These are phyloP conservation scores for Rhodotorula sp. DNA, from an alignment of 1,284 basidiomycete genomes.

Conservation along the genomic window DNA sequence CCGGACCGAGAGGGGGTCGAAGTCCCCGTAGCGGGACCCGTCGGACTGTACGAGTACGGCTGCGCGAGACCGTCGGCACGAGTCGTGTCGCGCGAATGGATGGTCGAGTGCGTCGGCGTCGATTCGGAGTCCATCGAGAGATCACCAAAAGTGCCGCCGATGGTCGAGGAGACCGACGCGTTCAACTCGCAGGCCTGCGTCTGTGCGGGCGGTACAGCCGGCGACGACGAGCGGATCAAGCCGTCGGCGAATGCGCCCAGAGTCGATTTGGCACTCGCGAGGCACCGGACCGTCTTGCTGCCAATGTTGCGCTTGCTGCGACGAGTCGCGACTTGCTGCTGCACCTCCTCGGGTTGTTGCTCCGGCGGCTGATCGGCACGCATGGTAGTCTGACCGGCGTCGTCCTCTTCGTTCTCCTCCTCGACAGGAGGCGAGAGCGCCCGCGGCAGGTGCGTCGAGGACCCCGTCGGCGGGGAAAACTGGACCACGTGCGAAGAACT, in stretches of 20 bases:
- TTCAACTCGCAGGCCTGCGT: background rate
- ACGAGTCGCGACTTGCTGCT: constrained; percentile 7
- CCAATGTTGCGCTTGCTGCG: constrained; percentile 19
- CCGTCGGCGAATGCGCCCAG: constrained; percentile 20
- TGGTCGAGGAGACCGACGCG: background rate
- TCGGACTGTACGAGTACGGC: constrained; percentile 25
- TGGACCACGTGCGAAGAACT: background rate
- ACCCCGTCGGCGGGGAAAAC: background rate
- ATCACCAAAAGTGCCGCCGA: constrained; percentile 28
- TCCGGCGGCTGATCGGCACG: constrained; percentile 13
- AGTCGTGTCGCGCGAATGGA: constrained; percentile 20
- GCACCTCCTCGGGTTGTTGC: constrained; percentile 1
- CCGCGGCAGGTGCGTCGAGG: background rate
- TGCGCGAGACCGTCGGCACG: constrained; percentile 10
- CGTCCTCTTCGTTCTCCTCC: constrained; percentile 22
- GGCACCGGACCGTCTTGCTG: constrained; percentile 26
- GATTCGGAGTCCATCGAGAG: constrained; percentile 35
- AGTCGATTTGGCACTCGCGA: constrained; percentile 24
- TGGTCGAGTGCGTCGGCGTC: constrained; percentile 37
- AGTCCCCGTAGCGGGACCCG: background rate
- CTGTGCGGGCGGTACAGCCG: background rate
- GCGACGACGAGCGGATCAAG: background rate
- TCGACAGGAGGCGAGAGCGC: constrained; percentile 16
- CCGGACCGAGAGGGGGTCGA: constrained; percentile 5
- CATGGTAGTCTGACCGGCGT: background rate